Evolutionary conservation across 495 filamentous ascomycete genomes (phyloP).

Genomic region (Lepidopterella palustris): DNA sequence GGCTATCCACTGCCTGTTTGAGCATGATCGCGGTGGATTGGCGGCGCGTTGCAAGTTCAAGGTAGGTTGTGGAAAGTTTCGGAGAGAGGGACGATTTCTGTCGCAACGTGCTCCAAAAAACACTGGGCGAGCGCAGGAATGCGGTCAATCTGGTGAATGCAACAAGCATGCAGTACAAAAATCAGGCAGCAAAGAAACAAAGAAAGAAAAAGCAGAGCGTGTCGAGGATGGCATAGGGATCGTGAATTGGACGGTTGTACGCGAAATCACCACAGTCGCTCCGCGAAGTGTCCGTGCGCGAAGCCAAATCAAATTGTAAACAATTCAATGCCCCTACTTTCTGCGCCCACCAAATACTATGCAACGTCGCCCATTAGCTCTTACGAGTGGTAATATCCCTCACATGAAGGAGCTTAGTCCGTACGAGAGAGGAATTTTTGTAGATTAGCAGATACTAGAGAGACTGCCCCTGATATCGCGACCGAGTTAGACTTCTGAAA

Average conservation of each 20-base stretch:
- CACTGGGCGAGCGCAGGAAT: constrained; percentile 16
- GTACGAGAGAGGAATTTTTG: too few relatives aligned
- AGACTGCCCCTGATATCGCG: too few relatives aligned
- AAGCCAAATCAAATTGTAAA: too few relatives aligned
- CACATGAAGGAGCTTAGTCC: too few relatives aligned
- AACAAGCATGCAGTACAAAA: constrained; percentile 28
- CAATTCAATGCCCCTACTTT: too few relatives aligned
- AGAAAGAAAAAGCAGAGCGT: constrained; percentile 16
- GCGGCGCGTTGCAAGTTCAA: constrained; percentile 5
- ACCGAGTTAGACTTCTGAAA: too few relatives aligned
- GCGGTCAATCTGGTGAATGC: constrained; percentile 16
- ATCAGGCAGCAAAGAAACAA: constrained; percentile 7
- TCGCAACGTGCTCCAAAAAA: neutral
- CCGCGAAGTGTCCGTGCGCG: neutral
- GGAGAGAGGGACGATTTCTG: neutral
- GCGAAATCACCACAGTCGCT: neutral
- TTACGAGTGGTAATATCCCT: too few relatives aligned
- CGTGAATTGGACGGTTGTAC: neutral
- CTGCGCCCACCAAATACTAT: too few relatives aligned
- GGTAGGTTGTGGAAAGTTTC: neutral
- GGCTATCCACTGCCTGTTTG: constrained; percentile 20
- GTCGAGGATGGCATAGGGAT: constrained; percentile 8
- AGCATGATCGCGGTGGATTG: constrained; percentile 22
- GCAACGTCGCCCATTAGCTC: too few relatives aligned
- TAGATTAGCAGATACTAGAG: too few relatives aligned